These are phyloP conservation scores for Gaeumannomyces tritici DNA, from an alignment of 2,329 filamentous ascomycete genomes.

Conservation along the genomic window DNA sequence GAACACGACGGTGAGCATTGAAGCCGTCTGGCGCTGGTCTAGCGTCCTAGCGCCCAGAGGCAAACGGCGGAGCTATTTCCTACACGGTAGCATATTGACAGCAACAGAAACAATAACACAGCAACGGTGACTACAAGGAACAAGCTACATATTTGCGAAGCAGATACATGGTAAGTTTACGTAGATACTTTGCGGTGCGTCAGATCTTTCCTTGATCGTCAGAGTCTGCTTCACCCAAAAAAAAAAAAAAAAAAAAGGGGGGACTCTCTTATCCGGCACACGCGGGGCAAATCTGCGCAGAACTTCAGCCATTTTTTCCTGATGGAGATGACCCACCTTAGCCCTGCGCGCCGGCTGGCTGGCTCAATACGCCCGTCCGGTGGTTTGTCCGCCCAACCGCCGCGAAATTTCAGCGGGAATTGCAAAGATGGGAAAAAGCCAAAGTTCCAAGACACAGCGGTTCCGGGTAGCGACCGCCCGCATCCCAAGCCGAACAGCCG, in stretches of 20 bases:
- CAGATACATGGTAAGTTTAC: too few relatives aligned
- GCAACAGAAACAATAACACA: too few relatives aligned
- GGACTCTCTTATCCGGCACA: not conserved
- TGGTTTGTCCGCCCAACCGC: not conserved
- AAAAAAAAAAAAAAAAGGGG: not conserved
- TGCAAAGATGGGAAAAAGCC: too few relatives aligned
- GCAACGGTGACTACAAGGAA: too few relatives aligned
- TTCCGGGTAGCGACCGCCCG: not conserved
- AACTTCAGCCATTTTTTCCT: not conserved
- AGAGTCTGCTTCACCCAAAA: too few relatives aligned
- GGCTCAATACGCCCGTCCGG: too few relatives aligned
- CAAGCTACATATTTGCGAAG: too few relatives aligned
- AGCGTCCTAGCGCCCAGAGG: not conserved
- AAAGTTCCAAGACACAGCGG: too few relatives aligned
- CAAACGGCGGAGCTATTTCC: not conserved
- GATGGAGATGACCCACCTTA: not conserved
- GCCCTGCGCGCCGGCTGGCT: not conserved
- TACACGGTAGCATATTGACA: not conserved
- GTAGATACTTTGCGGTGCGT: too few relatives aligned
- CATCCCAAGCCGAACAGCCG: not conserved
- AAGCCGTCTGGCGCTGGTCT: not conserved
- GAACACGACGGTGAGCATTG: not conserved
- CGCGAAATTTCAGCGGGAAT: not conserved
- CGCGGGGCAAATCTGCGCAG: not conserved
- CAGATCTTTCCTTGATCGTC: too few relatives aligned